Conservation (phyloP, 441 rosid genomes). For the Populus hybrid region DNA sequence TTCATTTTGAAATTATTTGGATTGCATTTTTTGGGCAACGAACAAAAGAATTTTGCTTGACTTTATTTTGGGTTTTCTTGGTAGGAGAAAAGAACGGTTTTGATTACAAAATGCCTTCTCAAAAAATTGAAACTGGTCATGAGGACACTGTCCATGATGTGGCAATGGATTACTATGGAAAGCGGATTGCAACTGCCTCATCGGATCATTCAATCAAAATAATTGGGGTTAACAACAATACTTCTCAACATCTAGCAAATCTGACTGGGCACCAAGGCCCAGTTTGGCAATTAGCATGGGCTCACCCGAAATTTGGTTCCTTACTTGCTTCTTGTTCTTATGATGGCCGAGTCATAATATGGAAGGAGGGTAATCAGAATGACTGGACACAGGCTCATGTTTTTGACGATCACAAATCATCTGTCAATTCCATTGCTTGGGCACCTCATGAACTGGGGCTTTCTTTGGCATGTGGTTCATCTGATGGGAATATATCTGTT, state of each 20-base stretch:
- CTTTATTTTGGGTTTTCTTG: not conserved
- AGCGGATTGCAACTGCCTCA: conserved; percentile 70
- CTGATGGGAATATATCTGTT: conserved; percentile 53
- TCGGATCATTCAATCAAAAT: conserved; percentile 70
- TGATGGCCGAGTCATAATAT: conserved; percentile 45
- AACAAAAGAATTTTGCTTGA: not conserved
- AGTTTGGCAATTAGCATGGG: conserved; percentile 53
- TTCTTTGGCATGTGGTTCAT: conserved; percentile 48
- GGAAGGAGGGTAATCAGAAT: conserved; percentile 48
- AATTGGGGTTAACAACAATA: conserved; percentile 50
- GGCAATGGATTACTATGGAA: conserved; percentile 81
- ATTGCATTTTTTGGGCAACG: not conserved
- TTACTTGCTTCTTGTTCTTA: conserved; percentile 45
- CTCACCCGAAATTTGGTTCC: conserved; percentile 51
- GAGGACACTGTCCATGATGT: conserved; percentile 75
- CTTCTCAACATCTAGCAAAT: conserved; percentile 8
- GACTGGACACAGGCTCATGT: conserved; percentile 42
- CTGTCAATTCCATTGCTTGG: conserved; percentile 49
- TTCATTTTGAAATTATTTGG: no score
- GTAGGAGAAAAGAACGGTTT: not conserved
- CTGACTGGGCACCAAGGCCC: conserved; percentile 70
- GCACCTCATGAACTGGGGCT: conserved; percentile 54
- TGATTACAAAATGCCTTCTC: conserved; percentile 45
- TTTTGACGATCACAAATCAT: conserved; percentile 44
- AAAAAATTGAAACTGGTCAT: conserved; percentile 72